Conservation (phyloP, 768 basidiomycete species). For the Suillus brevipes region DNA sequence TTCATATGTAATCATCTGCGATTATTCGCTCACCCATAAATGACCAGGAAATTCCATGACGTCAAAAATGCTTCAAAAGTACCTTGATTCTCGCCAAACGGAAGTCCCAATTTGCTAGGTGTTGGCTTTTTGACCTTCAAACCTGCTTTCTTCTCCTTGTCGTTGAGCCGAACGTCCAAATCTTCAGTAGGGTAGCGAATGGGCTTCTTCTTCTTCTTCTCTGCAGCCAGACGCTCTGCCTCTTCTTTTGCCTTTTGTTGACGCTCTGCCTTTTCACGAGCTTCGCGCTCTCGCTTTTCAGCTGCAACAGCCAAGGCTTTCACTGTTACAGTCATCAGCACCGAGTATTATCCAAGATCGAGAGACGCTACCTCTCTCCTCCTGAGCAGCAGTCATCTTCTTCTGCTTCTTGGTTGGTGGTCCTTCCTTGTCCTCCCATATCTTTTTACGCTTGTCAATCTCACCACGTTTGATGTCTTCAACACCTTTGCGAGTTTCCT, state of each 20-base stretch:
- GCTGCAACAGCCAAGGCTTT: constrained; percentile 38
- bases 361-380: constrained; percentile 61
- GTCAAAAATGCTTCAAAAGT: constrained; percentile 85
- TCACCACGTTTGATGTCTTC: constrained; percentile 82
- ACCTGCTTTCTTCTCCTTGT: constrained; percentile 83
- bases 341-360: constrained; percentile 4
- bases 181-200: constrained; percentile 93
- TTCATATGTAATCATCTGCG: not conserved
- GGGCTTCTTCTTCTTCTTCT: constrained; percentile 87
- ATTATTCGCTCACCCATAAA: constrained; percentile 73
- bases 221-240: constrained; percentile 66
- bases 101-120: constrained; percentile 60
- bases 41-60: constrained; percentile 92
- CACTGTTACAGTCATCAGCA: constrained; percentile 20
- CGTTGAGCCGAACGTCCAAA: constrained; percentile 75
- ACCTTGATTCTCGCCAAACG: constrained; percentile 63
- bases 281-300: constrained; percentile 70
- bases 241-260: constrained; percentile 68
- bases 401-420: constrained; percentile 81
- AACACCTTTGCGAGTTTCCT: constrained; percentile 76
- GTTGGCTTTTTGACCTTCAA: constrained; percentile 65
- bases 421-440: constrained; percentile 85
- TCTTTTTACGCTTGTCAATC: constrained; percentile 91
- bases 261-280: constrained; percentile 66
- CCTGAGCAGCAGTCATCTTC: constrained; percentile 70